Percentiles rank a stretch among this genome's conserved stretches.
Conservation (phyloP, 2,329 filamentous ascomycete species). For the Diaporthe helianthi region DNA sequence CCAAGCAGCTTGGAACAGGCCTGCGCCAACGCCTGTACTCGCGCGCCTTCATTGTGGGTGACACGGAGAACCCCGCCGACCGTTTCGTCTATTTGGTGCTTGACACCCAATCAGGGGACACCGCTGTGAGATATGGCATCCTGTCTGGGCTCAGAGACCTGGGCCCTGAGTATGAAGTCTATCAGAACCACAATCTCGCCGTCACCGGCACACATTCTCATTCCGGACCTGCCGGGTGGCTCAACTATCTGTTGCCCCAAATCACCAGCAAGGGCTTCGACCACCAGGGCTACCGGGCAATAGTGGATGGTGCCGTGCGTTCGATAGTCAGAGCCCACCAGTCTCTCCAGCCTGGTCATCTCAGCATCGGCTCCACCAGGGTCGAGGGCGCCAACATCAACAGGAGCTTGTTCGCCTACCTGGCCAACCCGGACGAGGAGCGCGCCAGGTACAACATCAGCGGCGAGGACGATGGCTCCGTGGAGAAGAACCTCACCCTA, state of each 20-base stretch:
- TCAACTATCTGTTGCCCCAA: conserved; percentile 90
- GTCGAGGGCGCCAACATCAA: conserved; percentile 85
- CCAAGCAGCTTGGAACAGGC: conserved; percentile 80
- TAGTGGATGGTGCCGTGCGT: conserved; percentile 81
- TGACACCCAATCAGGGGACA: conserved; percentile 87
- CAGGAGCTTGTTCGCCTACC: conserved; percentile 85
- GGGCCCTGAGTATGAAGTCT: conserved; percentile 75
- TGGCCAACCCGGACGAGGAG: conserved; percentile 82
- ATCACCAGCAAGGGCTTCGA: conserved; percentile 87
- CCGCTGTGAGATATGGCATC: conserved; percentile 83
- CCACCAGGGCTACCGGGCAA: conserved; percentile 83
- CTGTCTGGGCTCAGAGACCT: conserved; percentile 72
- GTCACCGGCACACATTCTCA: conserved; percentile 92
- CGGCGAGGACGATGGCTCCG: conserved; percentile 59
- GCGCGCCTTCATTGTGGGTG: conserved; percentile 84
- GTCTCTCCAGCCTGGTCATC: conserved; percentile 67
- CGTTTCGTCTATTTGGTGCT: conserved; percentile 86
- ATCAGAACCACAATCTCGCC: conserved; percentile 82
- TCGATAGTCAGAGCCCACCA: conserved; percentile 85
- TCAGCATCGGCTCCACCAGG: conserved; percentile 73
- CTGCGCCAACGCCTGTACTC: conserved; percentile 86
- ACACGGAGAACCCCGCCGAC: conserved; percentile 67
- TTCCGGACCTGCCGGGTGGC: conserved; percentile 87
- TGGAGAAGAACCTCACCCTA: conserved; percentile 79
- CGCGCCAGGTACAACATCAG: conserved; percentile 68